Conservation (phyloP, 805 yeast genomes). For the Phaffomyces thermotolerans region DNA sequence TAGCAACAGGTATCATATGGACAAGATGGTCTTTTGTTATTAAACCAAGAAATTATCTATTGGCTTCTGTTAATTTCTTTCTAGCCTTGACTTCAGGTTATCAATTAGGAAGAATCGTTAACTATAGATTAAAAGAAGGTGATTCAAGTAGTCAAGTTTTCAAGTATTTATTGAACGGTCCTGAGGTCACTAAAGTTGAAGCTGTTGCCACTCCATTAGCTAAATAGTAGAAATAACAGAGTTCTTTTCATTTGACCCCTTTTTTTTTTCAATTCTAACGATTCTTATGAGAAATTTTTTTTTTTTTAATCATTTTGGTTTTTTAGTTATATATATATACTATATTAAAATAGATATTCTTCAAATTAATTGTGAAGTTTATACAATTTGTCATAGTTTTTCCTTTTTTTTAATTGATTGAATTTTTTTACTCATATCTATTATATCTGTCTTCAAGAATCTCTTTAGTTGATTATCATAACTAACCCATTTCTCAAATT, state of each 20-base stretch:
- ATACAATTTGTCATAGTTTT: neutral
- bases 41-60: conserved; percentile 74
- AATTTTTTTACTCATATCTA: conserved; percentile 15
- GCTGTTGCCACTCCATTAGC: neutral
- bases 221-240: neutral
- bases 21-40: conserved; percentile 97
- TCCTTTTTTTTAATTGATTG: conserved; percentile 8
- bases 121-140: conserved; percentile 59
- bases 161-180: conserved; percentile 31
- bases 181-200: conserved; percentile 1
- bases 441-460: conserved; percentile 15
- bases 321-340: too few species aligned
- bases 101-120: conserved; percentile 67
- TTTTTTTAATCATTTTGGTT: too few species aligned
- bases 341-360: too few species aligned
- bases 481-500: conserved; percentile 17
- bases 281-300: conserved; percentile 2
- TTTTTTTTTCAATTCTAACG: conserved; percentile 2
- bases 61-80: conserved; percentile 93
- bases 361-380: too few species aligned
- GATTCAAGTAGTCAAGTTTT: conserved; percentile 51
- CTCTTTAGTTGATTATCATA: conserved; percentile 19
- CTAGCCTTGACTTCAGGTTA: conserved; percentile 83
- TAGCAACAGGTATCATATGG: conserved; percentile 94
- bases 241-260: too few species aligned